A percentile compares a stretch with the other conserved stretches of the same genome.
Evolutionary conservation across 73 alveolate species (phyloP).

Genomic region (Effrenium voratum): DNA sequence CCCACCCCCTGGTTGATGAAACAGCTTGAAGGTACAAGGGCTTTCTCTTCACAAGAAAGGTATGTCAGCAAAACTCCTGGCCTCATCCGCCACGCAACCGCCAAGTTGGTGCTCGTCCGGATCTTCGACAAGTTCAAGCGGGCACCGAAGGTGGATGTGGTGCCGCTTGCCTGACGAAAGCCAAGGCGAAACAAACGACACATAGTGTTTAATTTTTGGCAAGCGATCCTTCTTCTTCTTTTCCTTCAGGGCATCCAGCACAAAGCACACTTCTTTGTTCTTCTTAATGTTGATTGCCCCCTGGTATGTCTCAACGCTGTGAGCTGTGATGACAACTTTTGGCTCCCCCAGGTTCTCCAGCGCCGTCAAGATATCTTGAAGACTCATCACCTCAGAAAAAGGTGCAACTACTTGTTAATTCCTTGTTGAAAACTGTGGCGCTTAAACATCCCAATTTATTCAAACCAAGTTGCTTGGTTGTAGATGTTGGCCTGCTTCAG

Average conservation of each 20-base stretch:
- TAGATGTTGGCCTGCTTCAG: neutral
- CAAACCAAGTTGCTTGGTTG: neutral
- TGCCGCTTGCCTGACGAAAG: neutral
- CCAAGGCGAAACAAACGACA: neutral
- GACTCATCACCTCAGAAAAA: neutral
- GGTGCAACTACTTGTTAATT: too few species aligned
- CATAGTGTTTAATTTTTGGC: neutral
- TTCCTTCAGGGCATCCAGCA: constrained; percentile 22
- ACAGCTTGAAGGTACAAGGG: neutral
- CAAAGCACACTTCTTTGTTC: constrained; percentile 16
- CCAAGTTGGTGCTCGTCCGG: neutral
- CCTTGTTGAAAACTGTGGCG: neutral
- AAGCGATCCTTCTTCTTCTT: neutral
- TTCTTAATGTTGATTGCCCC: neutral
- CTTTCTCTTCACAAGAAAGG: neutral
- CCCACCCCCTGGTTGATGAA: neutral
- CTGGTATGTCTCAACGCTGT: neutral
- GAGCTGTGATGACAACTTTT: neutral
- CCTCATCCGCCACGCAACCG: constrained; percentile 14
- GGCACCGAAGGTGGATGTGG: constrained; percentile 29
- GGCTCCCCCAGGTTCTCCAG: constrained; percentile 1
- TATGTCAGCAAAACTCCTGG: neutral
- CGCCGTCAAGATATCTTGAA: neutral
- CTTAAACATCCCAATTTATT: neutral
- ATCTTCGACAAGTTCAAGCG: constrained; percentile 44